Evolutionary conservation across 768 basidiomycete genomes (phyloP).

Genomic region (Psilocybe sp.): DNA sequence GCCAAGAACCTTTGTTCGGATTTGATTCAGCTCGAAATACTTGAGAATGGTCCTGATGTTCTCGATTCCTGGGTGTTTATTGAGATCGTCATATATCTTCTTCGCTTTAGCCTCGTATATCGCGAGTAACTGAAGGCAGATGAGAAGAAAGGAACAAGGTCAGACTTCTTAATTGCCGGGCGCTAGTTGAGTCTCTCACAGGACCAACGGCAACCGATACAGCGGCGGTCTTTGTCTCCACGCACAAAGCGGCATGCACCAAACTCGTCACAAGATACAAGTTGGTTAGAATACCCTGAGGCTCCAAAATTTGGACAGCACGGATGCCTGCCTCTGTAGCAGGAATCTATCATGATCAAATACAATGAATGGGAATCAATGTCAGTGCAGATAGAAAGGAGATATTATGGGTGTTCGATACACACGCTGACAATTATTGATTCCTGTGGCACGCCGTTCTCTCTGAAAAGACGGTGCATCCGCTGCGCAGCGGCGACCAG

Average conservation of each 20-base stretch:
- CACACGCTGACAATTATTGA: constrained; percentile 51
- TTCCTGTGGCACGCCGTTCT: constrained; percentile 33
- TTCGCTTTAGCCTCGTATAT: constrained; percentile 37
- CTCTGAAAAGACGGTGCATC: constrained; percentile 38
- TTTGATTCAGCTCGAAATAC: constrained; percentile 38
- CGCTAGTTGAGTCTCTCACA: constrained; percentile 32
- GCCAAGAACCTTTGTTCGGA: constrained; percentile 40
- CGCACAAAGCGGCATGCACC: constrained; percentile 54
- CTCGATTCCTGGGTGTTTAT: constrained; percentile 41
- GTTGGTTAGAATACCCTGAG: constrained; percentile 45
- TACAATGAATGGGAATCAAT: constrained; percentile 1
- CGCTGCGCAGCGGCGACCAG: constrained; percentile 43
- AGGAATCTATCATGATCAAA: constrained; percentile 40
- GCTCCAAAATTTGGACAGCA: constrained; percentile 41
- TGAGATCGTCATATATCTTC: constrained; percentile 18
- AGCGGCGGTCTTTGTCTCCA: constrained; percentile 44
- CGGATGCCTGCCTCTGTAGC: constrained; percentile 53
- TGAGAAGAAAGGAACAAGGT: not conserved
- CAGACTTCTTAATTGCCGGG: not conserved
- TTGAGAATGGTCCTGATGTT: constrained; percentile 41
- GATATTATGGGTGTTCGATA: constrained; percentile 5
- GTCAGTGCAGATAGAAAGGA: constrained; percentile 2
- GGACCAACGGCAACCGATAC: constrained; percentile 48
- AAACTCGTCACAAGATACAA: constrained; percentile 50
- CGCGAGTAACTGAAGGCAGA: constrained; percentile 33